phyloP scores from a whole-genome alignment of 176 grass and related monocot species.

The Stipa capillata region DNA sequence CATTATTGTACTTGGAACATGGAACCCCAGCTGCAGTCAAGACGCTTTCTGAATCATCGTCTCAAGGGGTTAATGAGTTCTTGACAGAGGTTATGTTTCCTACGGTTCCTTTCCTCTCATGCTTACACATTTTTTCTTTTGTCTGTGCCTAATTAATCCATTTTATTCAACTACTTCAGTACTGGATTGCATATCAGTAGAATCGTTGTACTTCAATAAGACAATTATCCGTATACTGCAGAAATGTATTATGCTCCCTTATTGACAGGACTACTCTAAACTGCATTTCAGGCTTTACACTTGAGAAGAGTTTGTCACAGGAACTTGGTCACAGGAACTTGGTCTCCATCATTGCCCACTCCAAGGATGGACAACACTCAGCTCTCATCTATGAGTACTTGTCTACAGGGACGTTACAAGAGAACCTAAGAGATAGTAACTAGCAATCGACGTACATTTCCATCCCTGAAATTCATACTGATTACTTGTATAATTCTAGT shows the following conservation, averaged over 20 bases:
- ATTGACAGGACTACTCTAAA: neutral
- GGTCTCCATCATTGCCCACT: constrained; percentile 54
- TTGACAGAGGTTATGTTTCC: constrained; percentile 39
- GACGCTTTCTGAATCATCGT: constrained; percentile 31
- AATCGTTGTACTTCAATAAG: neutral
- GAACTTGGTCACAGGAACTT: too few relatives aligned
- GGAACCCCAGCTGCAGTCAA: constrained; percentile 55
- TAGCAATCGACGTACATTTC: neutral
- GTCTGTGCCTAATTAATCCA: neutral
- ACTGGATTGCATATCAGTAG: too few relatives aligned
- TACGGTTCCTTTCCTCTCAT: neutral
- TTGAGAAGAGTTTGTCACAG: constrained; percentile 51
- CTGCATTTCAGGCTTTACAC: constrained; percentile 29
- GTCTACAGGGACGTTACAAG: constrained; percentile 38
- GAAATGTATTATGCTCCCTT: neutral
- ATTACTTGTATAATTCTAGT: constrained; percentile 5
- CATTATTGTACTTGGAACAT: constrained; percentile 45
- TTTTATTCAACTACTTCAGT: neutral
- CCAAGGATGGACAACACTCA: constrained; percentile 31
- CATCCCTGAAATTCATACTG: neutral
- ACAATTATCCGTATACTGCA: neutral
- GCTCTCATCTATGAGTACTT: constrained; percentile 52
- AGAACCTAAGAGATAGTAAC: constrained; percentile 38
- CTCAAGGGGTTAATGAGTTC: constrained; percentile 54
- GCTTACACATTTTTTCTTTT: neutral